Evolutionary conservation across 306 rosid genomes (phyloP).

Genomic region (Pterocarpus macrocarpus): DNA sequence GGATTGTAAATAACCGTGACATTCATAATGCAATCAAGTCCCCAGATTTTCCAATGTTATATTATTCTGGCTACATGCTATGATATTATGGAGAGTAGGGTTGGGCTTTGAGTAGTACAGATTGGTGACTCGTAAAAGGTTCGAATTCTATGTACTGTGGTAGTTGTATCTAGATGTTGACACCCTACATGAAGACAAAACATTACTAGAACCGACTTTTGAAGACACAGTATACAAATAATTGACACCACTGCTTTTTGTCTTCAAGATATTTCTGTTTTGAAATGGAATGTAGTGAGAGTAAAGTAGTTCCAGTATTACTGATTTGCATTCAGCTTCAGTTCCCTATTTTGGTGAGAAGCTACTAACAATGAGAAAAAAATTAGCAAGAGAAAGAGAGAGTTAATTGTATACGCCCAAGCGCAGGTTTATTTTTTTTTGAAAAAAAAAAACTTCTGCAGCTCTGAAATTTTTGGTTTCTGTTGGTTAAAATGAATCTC

Average conservation of each 20-base stretch:
- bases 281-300: neutral
- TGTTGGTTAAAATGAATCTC: no score
- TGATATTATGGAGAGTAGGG: neutral
- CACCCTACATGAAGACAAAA: neutral
- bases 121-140: neutral
- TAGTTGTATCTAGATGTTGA: neutral
- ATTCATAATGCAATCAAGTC: neutral
- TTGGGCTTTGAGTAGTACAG: neutral
- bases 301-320: neutral
- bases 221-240: no score
- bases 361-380: neutral
- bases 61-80: neutral
- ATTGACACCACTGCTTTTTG: neutral
- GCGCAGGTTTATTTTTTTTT: no score
- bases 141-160: no score
- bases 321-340: neutral
- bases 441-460: neutral
- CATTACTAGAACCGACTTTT: neutral
- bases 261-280: neutral
- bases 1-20: conserved; percentile 36
- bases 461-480: no score
- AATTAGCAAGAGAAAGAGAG: neutral
- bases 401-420: neutral
- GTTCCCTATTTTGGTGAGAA: neutral
- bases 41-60: neutral